Percentiles rank a stretch among this genome's conserved stretches.
These are phyloP conservation scores for Ustilago vetiveriae DNA, from an alignment of 1,284 basidiomycete species.

Conservation along the genomic window DNA sequence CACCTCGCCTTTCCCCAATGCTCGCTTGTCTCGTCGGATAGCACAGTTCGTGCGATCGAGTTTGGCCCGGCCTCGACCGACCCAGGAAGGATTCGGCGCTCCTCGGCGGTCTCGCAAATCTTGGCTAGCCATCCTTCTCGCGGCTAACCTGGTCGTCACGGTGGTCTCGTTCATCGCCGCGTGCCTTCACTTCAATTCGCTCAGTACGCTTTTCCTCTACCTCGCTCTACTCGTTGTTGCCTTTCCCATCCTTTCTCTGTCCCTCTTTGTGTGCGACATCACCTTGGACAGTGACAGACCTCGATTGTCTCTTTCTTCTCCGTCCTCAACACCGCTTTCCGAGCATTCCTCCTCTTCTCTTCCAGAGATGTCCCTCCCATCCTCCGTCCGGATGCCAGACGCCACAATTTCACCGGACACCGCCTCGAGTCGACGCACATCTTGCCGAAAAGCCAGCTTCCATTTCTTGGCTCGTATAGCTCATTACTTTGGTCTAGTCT, in stretches of 20 bases:
- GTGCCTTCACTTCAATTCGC: slow-evolving; percentile 36
- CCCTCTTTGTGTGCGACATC: slow-evolving; percentile 8
- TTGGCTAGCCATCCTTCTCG: slow-evolving; percentile 19
- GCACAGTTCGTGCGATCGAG: neutral
- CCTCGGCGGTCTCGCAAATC: slow-evolving; percentile 4
- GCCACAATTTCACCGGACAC: neutral
- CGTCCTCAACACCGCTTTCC: slow-evolving; percentile 3
- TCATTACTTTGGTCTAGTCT: slow-evolving; percentile 18
- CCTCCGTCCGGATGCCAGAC: neutral
- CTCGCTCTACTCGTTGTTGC: slow-evolving; percentile 27
- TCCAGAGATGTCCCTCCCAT: neutral
- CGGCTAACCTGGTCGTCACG: slow-evolving; percentile 15
- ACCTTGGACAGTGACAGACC: slow-evolving; percentile 10
- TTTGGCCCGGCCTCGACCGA: neutral
- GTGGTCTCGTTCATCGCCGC: slow-evolving; percentile 22
- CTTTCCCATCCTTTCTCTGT: slow-evolving; percentile 28
- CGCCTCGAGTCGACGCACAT: neutral
- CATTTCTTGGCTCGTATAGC: slow-evolving; percentile 7
- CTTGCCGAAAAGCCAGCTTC: slow-evolving; percentile 3
- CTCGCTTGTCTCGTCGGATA: neutral
- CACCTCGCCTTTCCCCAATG: neutral
- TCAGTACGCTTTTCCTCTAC: slow-evolving; percentile 38
- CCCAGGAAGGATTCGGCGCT: neutral
- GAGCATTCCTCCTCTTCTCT: slow-evolving; percentile 4
- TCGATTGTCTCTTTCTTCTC: slow-evolving; percentile 5